Conservation (phyloP, 768 basidiomycete genomes). For the Atractiella rhizophila region DNA sequence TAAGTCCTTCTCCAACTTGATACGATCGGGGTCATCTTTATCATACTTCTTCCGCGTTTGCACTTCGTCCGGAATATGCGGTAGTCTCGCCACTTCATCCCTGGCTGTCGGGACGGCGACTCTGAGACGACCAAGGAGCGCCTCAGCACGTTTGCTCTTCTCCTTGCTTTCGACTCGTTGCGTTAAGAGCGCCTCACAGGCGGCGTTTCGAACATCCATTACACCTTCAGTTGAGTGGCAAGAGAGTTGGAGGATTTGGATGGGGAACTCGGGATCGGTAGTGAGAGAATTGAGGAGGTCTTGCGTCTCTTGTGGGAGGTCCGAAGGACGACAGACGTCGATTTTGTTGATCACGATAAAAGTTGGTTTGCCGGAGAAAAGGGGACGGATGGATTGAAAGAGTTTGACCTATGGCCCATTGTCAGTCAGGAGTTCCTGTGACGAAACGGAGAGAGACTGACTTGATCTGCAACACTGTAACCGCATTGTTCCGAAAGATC, state of each 20-base stretch:
- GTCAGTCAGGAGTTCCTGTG: not conserved
- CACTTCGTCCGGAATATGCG: conserved; percentile 70
- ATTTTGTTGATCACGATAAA: conserved; percentile 95
- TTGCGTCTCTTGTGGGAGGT: conserved; percentile 48
- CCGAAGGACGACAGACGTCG: conserved; percentile 68
- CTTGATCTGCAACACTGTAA: conserved; percentile 87
- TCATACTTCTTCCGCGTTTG: conserved; percentile 58
- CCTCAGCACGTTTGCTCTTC: conserved; percentile 75
- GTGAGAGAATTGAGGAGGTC: conserved; percentile 71
- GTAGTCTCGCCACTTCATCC: conserved; percentile 63
- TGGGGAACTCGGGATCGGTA: conserved; percentile 32
- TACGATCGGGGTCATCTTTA: conserved; percentile 56
- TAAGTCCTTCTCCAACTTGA: conserved; percentile 46
- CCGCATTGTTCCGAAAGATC: conserved; percentile 96
- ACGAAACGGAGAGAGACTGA: conserved; percentile 16
- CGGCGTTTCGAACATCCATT: conserved; percentile 81
- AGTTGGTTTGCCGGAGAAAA: conserved; percentile 78
- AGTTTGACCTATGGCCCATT: conserved; percentile 54
- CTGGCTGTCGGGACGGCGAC: conserved; percentile 73
- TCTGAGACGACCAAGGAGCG: conserved; percentile 80
- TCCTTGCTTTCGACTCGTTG: conserved; percentile 85
- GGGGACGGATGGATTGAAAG: conserved; percentile 95
- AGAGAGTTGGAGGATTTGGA: conserved; percentile 58
- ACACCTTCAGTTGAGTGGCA: conserved; percentile 94
- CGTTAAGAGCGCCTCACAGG: conserved; percentile 82